Evolutionary conservation across 179 eudicot species (phyloP).

Genomic region (Spergularia azorica): DNA sequence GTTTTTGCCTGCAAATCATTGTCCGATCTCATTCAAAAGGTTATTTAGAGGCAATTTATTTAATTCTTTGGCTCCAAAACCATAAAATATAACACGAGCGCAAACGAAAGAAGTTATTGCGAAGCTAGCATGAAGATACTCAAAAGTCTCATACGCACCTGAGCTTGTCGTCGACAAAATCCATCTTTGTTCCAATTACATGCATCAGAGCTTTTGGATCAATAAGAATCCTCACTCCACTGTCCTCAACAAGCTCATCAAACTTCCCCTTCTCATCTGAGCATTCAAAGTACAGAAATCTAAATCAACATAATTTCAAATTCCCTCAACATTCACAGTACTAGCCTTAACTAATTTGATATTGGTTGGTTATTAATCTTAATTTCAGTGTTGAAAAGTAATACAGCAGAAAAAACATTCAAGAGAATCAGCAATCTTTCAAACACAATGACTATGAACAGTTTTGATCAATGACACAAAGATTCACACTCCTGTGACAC

Average conservation of each 20-base stretch:
- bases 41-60: neutral
- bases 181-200: conserved; percentile 97
- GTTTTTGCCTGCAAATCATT: neutral
- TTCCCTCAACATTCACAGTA: neutral
- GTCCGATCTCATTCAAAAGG: neutral
- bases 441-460: neutral
- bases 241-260: conserved; percentile 90
- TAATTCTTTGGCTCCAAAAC: neutral
- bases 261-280: conserved; percentile 92
- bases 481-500: neutral
- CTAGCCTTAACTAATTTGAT: neutral
- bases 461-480: neutral
- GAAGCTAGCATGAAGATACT: neutral
- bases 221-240: conserved; percentile 88
- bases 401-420: neutral
- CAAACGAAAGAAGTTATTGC: neutral
- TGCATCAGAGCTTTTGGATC: conserved; percentile 99
- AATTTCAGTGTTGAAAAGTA: neutral
- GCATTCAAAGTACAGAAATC: conserved; percentile 8
- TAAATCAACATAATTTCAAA: neutral
- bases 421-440: neutral
- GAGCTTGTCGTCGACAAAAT: conserved; percentile 91
- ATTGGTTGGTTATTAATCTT: neutral
- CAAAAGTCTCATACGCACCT: conserved; percentile 45
- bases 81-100: neutral